Conservation (phyloP, 225 moss, liverwort and hornwort species). For the Pseudoscleropodium purum region DNA sequence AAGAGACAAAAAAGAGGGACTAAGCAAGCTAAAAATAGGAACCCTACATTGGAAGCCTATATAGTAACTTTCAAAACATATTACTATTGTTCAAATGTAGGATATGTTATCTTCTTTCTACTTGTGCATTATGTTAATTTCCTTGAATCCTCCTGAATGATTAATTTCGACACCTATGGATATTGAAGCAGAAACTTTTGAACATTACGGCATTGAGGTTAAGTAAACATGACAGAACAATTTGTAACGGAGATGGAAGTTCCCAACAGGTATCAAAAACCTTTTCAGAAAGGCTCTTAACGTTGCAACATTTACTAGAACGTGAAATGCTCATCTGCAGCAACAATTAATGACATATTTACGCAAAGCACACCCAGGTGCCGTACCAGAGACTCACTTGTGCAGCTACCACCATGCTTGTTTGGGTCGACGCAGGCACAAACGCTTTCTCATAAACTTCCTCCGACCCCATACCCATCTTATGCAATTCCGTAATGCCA, state of each 20-base stretch:
- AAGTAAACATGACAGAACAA: not conserved
- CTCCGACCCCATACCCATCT: slow-evolving; percentile 59
- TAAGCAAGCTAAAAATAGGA: not conserved
- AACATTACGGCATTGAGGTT: not conserved
- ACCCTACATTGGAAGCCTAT: not conserved
- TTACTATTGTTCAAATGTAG: not conserved
- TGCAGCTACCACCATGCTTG: slow-evolving; percentile 70
- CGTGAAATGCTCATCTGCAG: not conserved
- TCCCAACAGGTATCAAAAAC: not conserved
- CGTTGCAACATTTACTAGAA: not conserved
- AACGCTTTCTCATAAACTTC: slow-evolving; percentile 54
- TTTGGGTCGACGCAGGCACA: slow-evolving; percentile 50
- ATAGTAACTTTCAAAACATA: not conserved
- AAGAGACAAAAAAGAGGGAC: not conserved
- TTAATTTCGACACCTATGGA: not conserved
- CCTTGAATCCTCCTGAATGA: not conserved
- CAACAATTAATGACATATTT: not conserved
- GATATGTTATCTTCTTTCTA: not conserved
- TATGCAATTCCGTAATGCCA: slow-evolving; percentile 50
- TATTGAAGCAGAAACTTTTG: not conserved
- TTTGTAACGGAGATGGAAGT: not conserved
- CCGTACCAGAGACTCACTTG: slow-evolving; percentile 70
- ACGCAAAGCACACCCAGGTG: not conserved
- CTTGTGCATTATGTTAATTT: not conserved
- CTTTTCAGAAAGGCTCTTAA: not conserved